A percentile compares a stretch with the other conserved stretches of the same genome.
Conservation (phyloP, 805 yeast species). For the Lipomyces chichibuensis region DNA sequence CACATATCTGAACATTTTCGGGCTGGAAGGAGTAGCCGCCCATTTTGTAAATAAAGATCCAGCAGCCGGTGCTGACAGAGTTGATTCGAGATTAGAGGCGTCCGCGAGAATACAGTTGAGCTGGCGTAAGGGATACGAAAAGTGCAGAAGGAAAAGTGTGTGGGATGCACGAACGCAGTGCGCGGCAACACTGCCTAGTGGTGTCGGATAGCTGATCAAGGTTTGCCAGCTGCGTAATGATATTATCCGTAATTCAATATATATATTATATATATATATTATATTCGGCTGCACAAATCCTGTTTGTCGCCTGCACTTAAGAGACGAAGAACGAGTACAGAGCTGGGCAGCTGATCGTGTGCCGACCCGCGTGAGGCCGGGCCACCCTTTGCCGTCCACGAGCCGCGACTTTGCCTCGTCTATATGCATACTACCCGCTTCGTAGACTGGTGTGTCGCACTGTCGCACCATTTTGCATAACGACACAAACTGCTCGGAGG, state of each 20-base stretch:
- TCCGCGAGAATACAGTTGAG: not conserved
- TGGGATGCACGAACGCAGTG: not conserved
- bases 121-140: not conserved
- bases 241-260: no score
- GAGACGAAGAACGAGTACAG: not conserved
- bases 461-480: no score
- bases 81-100: not conserved
- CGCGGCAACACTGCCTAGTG: not conserved
- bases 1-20: constrained; percentile 77
- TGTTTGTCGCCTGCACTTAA: not conserved
- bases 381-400: no score
- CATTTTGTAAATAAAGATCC: constrained; percentile 1
- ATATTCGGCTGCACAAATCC: not conserved
- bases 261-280: no score
- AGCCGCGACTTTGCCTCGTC: no score
- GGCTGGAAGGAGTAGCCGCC: constrained; percentile 44
- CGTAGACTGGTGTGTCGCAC: no score
- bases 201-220: not conserved
- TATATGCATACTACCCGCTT: no score
- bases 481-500: no score
- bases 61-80: not conserved
- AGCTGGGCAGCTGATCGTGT: no score
- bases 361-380: no score
- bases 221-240: not conserved
- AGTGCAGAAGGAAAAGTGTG: not conserved